A percentile compares a stretch with the other conserved stretches of the same genome.
These are phyloP conservation scores for Citropsis articulata DNA, from an alignment of 345 rosid species.

Conservation along the genomic window DNA sequence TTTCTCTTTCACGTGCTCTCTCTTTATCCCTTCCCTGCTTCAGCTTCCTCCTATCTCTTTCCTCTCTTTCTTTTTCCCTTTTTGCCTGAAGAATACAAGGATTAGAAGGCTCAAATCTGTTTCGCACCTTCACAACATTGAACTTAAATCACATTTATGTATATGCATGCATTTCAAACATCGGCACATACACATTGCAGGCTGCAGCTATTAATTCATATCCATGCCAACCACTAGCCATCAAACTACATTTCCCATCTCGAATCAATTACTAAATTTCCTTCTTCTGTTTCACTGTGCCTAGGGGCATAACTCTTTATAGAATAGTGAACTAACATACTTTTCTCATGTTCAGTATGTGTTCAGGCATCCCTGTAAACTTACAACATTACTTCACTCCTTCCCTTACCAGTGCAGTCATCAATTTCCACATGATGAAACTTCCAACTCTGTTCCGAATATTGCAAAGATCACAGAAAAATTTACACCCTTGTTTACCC, in stretches of 20 bases:
- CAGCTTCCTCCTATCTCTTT: constrained; percentile 57
- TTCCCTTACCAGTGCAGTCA: background rate
- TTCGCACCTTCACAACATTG: background rate
- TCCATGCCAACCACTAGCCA: background rate
- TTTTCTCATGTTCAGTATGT: background rate
- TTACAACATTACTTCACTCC: background rate
- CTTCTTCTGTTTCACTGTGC: background rate
- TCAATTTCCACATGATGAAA: constrained; percentile 2
- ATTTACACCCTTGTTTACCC: background rate
- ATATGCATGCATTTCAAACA: background rate
- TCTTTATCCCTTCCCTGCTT: constrained; percentile 72
- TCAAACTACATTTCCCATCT: background rate
- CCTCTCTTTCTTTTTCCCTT: constrained; percentile 66
- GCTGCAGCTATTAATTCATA: background rate
- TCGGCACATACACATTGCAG: background rate
- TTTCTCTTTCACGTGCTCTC: constrained; percentile 60
- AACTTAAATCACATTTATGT: background rate
- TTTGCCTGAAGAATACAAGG: constrained; percentile 47
- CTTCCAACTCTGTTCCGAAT: background rate
- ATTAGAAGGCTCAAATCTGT: background rate
- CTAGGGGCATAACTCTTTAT: background rate
- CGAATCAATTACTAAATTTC: background rate
- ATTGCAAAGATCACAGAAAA: background rate
- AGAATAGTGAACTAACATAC: background rate
- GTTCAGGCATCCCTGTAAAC: background rate